Conservation (phyloP, 2,329 filamentous ascomycete species). For the Leptographium flavum region DNA sequence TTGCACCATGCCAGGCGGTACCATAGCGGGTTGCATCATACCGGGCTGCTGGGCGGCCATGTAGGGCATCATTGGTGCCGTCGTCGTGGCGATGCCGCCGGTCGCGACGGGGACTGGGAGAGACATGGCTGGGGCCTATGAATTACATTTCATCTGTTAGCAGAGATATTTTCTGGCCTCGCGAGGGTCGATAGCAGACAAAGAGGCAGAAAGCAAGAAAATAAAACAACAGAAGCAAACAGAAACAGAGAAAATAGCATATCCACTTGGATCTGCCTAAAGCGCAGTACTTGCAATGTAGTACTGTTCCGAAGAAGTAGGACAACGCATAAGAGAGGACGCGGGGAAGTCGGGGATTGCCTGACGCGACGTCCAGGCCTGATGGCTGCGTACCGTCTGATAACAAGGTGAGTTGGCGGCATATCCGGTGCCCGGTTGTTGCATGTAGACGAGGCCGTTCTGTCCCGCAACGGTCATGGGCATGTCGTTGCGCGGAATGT, state of each 20-base stretch:
- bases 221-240: too few species aligned
- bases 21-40: too few species aligned
- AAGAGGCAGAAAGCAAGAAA: background rate
- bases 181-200: too few species aligned
- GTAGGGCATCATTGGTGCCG: constrained; percentile 8
- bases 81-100: constrained; percentile 7
- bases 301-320: background rate
- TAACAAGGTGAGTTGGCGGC: background rate
- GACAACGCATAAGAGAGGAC: background rate
- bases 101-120: constrained; percentile 3
- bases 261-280: too few species aligned
- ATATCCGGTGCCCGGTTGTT: constrained; percentile 2
- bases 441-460: constrained; percentile 8
- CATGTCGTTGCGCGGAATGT: constrained; percentile 37
- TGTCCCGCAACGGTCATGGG: constrained; percentile 16
- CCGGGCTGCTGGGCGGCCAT: constrained; percentile 5
- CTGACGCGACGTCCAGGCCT: background rate
- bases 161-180: too few species aligned
- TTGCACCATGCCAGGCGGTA: constrained; percentile 4
- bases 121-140: background rate
- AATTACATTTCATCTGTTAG: background rate
- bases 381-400: too few species aligned
- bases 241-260: too few species aligned
- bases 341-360: too few species aligned
- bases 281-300: constrained; percentile 8